Evolutionary conservation across 306 rosid species (phyloP), one percentile per base, ranked within the genome.

Genomic region (Pyrus bretschneideri): DNA sequence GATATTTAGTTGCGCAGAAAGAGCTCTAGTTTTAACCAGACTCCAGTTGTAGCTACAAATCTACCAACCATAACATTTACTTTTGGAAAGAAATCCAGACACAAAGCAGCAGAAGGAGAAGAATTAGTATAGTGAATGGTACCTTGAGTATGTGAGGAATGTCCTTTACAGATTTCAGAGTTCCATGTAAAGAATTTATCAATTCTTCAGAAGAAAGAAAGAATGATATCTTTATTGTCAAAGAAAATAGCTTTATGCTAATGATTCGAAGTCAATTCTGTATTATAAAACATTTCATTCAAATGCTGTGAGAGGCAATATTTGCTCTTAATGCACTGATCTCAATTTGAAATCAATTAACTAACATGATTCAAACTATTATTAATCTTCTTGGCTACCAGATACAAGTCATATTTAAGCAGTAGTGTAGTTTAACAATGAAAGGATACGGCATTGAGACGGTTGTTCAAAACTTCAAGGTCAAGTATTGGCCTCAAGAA

Each of bases 401-500:
- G 19, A 55, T 51, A n/a, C 49, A 1, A 31, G 17, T 17, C 66
- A 74, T 59, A 68, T 52, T 30, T 33, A 76, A 51, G 33, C 22
- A 75, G 35, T 68, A 64, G 31, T 73, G 31, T 67, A 9, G 44
- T 72, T 65, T 54, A 66, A 82, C 60, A 70, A 70, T 75, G 66
- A 49, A 87, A 83, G 97, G 98, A 94, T 94, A 94, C 98, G 31
- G 86, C 82, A 86, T 92, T 86, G 69, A 95, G 88, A 65, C 97
- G 97, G 75, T 83, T 79, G 86, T 89, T 90, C 82, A 95, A 87
- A 84, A 73, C 85, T 81, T 86, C 96, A 68, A 92, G 89, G 90
- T 95, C 97, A 70, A 92, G 89, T 81, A 95, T 86, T 78, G 98
- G 98, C 90, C 96, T 86, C 86, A 95, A 78, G 84, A 95, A 95